Evolutionary conservation across 306 rosid genomes (phyloP), one percentile per base, ranked within the genome.

Genomic region (Glycine tomentella): DNA sequence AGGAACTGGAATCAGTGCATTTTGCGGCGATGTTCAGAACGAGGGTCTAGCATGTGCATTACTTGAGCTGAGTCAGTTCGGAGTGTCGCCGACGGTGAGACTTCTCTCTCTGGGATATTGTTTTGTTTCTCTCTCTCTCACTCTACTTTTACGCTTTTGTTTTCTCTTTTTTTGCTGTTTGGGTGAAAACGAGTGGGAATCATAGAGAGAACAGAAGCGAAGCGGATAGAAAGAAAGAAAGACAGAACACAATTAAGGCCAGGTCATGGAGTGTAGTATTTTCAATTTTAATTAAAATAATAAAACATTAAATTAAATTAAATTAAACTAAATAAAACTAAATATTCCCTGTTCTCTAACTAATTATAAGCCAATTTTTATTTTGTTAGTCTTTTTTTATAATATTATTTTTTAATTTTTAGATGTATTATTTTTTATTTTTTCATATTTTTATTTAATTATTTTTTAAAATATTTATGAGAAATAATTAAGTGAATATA

Each of bases 151-250:
- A 51, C 33, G 9, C 51, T 81, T 52, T 74, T 68, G 51, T 78
- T 82, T 62, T 81, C 80, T 86, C 64, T 83, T 88, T 86, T 79
- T 79, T 88, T 77, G 90, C 82, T 79, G 84, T 89, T 81, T 78
- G 87, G 88, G 80, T 81, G 17, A 76, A 67, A 84, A 90, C 66
- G 86, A 84, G 91, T 86, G 93, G 75, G 92, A 91, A 86, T 85
- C 90, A 88, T 76, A 74, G 85, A 82, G 63, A 70, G 85, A 71
- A 67, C 63, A 82, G 89, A 50, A 73, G 81, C 40, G 83, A 58
- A 83, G 85, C 8, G 56, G 83, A 71, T 55, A 83, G 82, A 79
- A 34, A 83, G 82, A 79, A 20, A 76, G 80, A 87, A 80, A 74
- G 61, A 42, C 8, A 45, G 10, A 45, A 20, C 40, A 69, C n/a